A percentile compares a stretch with the other conserved stretches of the same genome.
These are phyloP conservation scores for Begonia fuchsioides DNA, from an alignment of 306 rosid genomes.

Conservation along the genomic window DNA sequence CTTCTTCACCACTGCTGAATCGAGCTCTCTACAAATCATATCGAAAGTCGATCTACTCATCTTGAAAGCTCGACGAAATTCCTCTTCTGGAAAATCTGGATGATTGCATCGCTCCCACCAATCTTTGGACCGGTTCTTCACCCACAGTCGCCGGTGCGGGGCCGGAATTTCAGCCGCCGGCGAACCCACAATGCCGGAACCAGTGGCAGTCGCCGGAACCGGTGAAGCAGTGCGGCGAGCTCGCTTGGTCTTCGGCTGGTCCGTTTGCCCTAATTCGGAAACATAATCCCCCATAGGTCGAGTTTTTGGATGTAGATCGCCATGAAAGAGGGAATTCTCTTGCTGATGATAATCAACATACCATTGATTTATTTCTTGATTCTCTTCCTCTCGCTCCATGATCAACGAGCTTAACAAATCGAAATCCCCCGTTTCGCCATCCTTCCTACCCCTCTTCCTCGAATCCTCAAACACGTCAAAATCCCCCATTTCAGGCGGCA, in stretches of 20 bases:
- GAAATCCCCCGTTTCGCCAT: not conserved
- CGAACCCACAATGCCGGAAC: not conserved
- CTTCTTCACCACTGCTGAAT: conserved; percentile 43
- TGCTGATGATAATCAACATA: not conserved
- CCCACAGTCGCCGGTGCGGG: conserved; percentile 60
- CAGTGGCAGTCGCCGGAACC: not conserved
- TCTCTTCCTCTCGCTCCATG: not conserved
- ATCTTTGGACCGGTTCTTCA: conserved; percentile 61
- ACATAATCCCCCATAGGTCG: too few relatives aligned
- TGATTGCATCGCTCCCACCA: conserved; percentile 60
- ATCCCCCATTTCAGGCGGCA: not conserved
- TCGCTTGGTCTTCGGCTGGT: not conserved
- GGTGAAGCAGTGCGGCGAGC: not conserved
- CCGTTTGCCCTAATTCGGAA: not conserved
- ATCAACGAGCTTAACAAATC: not conserved
- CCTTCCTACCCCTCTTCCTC: not conserved
- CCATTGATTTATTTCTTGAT: not conserved
- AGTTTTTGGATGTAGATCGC: not conserved
- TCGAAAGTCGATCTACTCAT: conserved; percentile 69
- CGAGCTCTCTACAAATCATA: conserved; percentile 51
- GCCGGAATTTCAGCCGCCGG: not conserved
- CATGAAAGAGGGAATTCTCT: not conserved
- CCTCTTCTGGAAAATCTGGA: conserved; percentile 48
- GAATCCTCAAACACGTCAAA: not conserved
- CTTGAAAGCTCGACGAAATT: conserved; percentile 43